Conservation (phyloP, 495 filamentous ascomycete genomes). For the Jackrogersella multiformis region DNA sequence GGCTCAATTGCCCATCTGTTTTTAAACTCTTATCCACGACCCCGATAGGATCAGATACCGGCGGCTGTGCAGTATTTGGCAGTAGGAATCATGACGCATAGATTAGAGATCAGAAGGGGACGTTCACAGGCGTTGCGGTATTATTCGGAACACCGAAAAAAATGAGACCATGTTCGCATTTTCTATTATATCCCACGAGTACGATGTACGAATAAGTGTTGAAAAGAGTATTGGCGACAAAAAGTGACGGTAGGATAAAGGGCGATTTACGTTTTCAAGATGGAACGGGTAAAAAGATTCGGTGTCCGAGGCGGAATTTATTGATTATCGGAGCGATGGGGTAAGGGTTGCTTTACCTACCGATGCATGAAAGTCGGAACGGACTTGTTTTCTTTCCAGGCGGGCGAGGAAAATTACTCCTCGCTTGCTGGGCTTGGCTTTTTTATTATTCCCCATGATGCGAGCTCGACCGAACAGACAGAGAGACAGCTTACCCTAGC, state of each 20-base stretch:
- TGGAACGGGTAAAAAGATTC: constrained; percentile 5
- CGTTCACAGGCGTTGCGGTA: constrained; percentile 27
- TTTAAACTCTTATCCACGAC: neutral
- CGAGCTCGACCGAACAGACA: neutral
- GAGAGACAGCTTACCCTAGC: too few species aligned
- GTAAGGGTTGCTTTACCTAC: neutral
- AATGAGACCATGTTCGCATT: constrained; percentile 31
- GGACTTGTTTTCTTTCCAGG: constrained; percentile 14
- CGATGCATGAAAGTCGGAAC: constrained; percentile 21
- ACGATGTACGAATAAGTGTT: constrained; percentile 44
- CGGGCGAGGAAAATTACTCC: constrained; percentile 2
- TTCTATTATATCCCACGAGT: constrained; percentile 34
- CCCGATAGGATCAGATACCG: neutral
- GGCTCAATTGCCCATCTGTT: constrained; percentile 5
- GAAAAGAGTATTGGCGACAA: constrained; percentile 33
- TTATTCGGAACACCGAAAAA: constrained; percentile 24
- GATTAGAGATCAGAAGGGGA: constrained; percentile 14
- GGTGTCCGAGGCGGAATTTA: constrained; percentile 13
- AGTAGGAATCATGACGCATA: constrained; percentile 13
- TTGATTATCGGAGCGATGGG: constrained; percentile 3
- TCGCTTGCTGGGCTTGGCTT: neutral
- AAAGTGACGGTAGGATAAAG: constrained; percentile 32
- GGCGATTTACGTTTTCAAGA: constrained; percentile 20
- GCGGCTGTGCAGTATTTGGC: neutral
- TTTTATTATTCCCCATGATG: neutral